A percentile compares a stretch with the other conserved stretches of the same genome.
These are phyloP conservation scores for Talaromyces piceae DNA, from an alignment of 2,329 filamentous ascomycete species.

Conservation along the genomic window DNA sequence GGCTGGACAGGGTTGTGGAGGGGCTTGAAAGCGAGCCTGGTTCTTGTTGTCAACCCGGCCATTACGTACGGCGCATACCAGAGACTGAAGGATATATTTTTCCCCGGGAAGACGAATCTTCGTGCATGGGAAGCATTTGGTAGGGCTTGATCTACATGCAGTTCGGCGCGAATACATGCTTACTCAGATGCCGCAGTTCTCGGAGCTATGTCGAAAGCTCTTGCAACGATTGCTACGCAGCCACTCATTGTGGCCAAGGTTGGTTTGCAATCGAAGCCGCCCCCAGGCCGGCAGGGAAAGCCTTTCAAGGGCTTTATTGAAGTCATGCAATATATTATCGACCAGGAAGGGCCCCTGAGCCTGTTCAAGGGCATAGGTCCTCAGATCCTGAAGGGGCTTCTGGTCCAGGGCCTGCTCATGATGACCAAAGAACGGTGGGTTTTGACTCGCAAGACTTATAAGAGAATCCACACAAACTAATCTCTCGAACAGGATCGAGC, in stretches of 20 bases:
- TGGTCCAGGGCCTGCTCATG: conserved; percentile 96
- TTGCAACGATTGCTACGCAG: conserved; percentile 88
- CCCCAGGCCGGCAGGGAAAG: conserved; percentile 73
- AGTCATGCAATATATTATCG: conserved; percentile 88
- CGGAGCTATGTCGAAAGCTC: conserved; percentile 82
- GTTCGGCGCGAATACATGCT: conserved; percentile 27
- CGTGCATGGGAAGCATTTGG: conserved; percentile 83
- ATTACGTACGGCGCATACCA: conserved; percentile 98
- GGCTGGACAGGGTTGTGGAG: conserved; percentile 86
- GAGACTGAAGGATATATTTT: conserved; percentile 68
- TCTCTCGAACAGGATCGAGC: conserved; percentile 59
- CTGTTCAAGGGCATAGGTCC: conserved; percentile 96
- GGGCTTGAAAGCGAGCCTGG: conserved; percentile 89
- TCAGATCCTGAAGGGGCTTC: conserved; percentile 82
- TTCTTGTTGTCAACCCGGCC: conserved; percentile 89
- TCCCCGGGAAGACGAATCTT: conserved; percentile 66
- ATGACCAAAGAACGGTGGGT: conserved; percentile 91
- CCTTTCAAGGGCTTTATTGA: conserved; percentile 90
- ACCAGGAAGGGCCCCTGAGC: conserved; percentile 75
- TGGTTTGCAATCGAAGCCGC: conserved; percentile 86
- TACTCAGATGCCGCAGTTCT: conserved; percentile 55
- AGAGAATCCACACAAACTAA: too few relatives aligned
- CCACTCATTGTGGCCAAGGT: conserved; percentile 97
- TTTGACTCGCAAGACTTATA: not conserved
- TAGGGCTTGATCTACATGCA: conserved; percentile 30